Evolutionary conservation across 495 filamentous ascomycete species (phyloP).

Genomic region (Letharia lupina): DNA sequence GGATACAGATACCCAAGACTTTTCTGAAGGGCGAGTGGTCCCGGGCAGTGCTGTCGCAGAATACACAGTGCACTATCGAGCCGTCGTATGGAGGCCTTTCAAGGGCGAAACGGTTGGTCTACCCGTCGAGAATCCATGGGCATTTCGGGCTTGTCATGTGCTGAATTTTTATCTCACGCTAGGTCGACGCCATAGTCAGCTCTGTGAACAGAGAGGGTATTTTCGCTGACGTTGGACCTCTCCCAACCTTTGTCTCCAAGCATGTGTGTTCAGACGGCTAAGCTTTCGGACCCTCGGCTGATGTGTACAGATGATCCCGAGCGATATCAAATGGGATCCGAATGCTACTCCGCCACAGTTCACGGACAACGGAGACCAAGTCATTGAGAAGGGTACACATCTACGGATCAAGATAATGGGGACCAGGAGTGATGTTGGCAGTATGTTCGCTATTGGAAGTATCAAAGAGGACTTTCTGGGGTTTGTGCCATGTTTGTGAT

Average conservation of each 20-base stretch:
- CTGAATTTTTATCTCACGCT: slow-evolving; percentile 18
- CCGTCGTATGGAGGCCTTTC: slow-evolving; percentile 96
- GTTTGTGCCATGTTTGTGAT: slow-evolving; percentile 28
- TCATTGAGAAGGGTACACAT: slow-evolving; percentile 88
- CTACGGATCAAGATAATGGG: slow-evolving; percentile 90
- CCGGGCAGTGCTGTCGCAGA: slow-evolving; percentile 83
- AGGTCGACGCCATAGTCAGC: slow-evolving; percentile 88
- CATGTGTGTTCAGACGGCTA: slow-evolving; percentile 51
- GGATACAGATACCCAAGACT: slow-evolving; percentile 89
- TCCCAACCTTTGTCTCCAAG: slow-evolving; percentile 80
- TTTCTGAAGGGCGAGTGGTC: slow-evolving; percentile 84
- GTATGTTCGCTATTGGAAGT: slow-evolving; percentile 92
- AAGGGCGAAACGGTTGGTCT: slow-evolving; percentile 82
- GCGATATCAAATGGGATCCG: slow-evolving; percentile 85
- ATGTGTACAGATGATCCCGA: slow-evolving; percentile 67
- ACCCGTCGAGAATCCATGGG: not conserved
- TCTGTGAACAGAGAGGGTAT: slow-evolving; percentile 88
- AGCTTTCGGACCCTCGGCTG: slow-evolving; percentile 10
- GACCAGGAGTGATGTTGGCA: slow-evolving; percentile 79
- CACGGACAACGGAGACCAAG: slow-evolving; percentile 79
- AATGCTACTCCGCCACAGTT: slow-evolving; percentile 81
- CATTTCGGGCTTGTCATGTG: not conserved
- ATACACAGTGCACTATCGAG: slow-evolving; percentile 89
- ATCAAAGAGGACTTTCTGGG: slow-evolving; percentile 77
- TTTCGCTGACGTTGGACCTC: slow-evolving; percentile 81